A percentile compares a stretch with the other conserved stretches of the same genome.
Evolutionary conservation across 2,329 filamentous ascomycete genomes (phyloP).

Genomic region (Cladosporium austrohemisphaericum): DNA sequence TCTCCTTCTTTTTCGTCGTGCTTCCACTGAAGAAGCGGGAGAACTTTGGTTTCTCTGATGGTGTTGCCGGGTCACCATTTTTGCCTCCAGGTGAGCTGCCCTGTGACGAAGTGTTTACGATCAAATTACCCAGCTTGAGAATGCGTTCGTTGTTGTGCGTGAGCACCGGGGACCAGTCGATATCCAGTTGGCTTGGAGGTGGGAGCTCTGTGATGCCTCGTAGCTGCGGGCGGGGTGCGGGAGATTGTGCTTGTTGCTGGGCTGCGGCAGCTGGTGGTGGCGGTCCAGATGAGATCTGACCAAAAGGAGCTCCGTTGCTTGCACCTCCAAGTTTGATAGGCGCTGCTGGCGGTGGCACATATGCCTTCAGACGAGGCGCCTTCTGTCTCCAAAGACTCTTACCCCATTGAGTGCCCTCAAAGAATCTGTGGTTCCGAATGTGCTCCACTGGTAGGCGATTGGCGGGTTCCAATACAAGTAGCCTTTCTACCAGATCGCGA

Average conservation of each 20-base stretch:
- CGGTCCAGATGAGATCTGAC: constrained; percentile 36
- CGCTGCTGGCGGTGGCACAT: constrained; percentile 59
- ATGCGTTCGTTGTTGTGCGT: constrained; percentile 91
- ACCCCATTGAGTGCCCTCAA: constrained; percentile 81
- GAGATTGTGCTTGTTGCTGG: constrained; percentile 12
- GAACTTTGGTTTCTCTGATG: constrained; percentile 65
- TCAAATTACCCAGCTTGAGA: constrained; percentile 84
- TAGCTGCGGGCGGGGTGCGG: constrained; percentile 56
- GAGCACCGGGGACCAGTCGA: constrained; percentile 96
- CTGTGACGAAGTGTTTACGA: constrained; percentile 75
- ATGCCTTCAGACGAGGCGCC: constrained; percentile 80
- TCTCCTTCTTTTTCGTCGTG: constrained; percentile 85
- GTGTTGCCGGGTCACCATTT: constrained; percentile 61
- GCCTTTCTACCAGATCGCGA: constrained; percentile 82
- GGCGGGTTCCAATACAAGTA: constrained; percentile 82
- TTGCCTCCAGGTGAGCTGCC: constrained; percentile 70
- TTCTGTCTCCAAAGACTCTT: constrained; percentile 84
- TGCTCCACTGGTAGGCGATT: constrained; percentile 87
- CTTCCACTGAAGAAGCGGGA: constrained; percentile 89
- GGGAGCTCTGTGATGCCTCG: constrained; percentile 91
- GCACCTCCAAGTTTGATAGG: constrained; percentile 31
- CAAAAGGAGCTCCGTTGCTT: constrained; percentile 22
- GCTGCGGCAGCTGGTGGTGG: constrained; percentile 16
- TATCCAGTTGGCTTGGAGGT: constrained; percentile 93
- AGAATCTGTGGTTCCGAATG: constrained; percentile 95